Evolutionary conservation across 768 basidiomycete species (phyloP), one percentile per base, ranked within the genome.

Genomic region (Panellus pusillus): DNA sequence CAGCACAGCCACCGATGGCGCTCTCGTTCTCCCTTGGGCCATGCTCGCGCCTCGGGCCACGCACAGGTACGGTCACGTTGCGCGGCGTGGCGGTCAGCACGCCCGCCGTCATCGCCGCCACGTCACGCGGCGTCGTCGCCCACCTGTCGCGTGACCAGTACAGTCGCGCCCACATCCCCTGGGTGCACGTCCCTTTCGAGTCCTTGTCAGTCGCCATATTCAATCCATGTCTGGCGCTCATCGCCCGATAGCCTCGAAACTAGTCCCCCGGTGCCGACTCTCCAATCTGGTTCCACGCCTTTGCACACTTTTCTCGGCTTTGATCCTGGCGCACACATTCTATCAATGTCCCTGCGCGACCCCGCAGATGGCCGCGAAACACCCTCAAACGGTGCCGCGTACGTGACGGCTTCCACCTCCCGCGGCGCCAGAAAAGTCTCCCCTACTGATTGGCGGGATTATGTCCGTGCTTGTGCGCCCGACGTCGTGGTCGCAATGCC

Each of bases 151-250:
- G 80, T 40, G 89, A 90, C 61, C 81, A 88, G 51, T 68, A 77
- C 19, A 62, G 63, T 17, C 57, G 60, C 27, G 79, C 79, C 9
- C 75, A 81, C 1, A 78, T 89, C 29, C 75, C 67, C 52, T 89
- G 87, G 80, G 68, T 88, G 0, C 78, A 87, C 55, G 70, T 91
- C 0, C 83, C 90, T 0, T 92, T 91, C 63, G 91, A 93, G 69
- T 79, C 84, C 17, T 93, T 92, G 91, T 92, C 69, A 80, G 85
- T 77, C 20, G 37, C 9, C 17, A 24, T 51, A 29, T 45, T 17
- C 43, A 13, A 35, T 42, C 46, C 40, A 32, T 27, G 48, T 40
- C 53, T 17, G 35, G 44, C 36, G 45, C 55, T 60, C 40, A 61
- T 61, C 27, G 28, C 20, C 29, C 36, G 17, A 9, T 54, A 78